Percentiles rank a stretch among this genome's conserved stretches.
phyloP scores from a whole-genome alignment of 176 grass and related monocot genomes.

The Carex littledalei region DNA sequence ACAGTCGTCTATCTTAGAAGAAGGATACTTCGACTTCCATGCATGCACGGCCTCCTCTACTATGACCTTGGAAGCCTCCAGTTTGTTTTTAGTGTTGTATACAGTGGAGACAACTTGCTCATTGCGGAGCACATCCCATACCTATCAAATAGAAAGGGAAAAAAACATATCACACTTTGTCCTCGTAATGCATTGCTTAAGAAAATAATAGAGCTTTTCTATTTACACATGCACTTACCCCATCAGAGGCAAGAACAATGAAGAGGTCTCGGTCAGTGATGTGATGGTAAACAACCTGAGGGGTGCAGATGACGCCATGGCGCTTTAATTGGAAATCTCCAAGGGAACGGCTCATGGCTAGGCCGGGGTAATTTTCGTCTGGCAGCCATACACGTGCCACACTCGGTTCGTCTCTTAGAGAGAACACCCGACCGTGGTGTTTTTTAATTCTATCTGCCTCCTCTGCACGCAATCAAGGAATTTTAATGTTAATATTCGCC shows the following conservation, averaged over 20 bases:
- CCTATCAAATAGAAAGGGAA: not conserved
- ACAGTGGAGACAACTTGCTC: slow-evolving; percentile 80
- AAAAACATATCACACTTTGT: not conserved
- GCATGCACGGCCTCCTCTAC: slow-evolving; percentile 63
- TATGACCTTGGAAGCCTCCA: slow-evolving; percentile 74
- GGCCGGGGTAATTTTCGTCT: slow-evolving; percentile 48
- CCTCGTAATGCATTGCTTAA: not conserved
- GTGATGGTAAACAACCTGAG: slow-evolving; percentile 45
- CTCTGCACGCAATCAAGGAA: slow-evolving; percentile 30
- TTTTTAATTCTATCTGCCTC: slow-evolving; percentile 78
- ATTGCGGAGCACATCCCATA: slow-evolving; percentile 94
- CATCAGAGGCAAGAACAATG: slow-evolving; percentile 65
- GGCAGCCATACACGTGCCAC: slow-evolving; percentile 72
- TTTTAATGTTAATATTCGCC: not conserved
- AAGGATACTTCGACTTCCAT: slow-evolving; percentile 64
- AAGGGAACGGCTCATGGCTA: slow-evolving; percentile 83
- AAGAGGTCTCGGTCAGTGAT: slow-evolving; percentile 52
- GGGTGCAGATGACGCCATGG: slow-evolving; percentile 63
- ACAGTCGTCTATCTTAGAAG: slow-evolving; percentile 77
- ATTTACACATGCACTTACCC: slow-evolving; percentile 36
- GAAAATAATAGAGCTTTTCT: not conserved
- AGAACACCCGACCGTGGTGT: slow-evolving; percentile 59
- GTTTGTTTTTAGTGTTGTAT: slow-evolving; percentile 41
- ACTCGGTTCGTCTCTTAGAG: slow-evolving; percentile 56
- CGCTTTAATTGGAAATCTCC: slow-evolving; percentile 65